Evolutionary conservation across 1,284 basidiomycete genomes (phyloP).

Genomic region (Tausonia pullulans): DNA sequence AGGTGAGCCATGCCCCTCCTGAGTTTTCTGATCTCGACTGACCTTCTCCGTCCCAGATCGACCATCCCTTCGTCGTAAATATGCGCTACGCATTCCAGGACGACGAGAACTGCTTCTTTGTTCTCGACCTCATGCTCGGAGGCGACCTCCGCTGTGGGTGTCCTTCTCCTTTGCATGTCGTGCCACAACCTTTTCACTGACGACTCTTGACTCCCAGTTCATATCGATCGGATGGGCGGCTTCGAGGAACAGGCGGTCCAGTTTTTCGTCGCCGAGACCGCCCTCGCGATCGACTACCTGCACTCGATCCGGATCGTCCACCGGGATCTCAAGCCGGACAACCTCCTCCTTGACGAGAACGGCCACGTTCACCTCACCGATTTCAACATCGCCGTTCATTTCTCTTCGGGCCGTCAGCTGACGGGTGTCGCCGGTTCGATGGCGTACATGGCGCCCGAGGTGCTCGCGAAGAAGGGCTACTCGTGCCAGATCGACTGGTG

Average conservation of each 20-base stretch:
- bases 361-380: conserved; percentile 96
- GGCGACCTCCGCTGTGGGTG: conserved; percentile 80
- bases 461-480: conserved; percentile 59
- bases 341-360: conserved; percentile 79
- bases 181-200: background rate
- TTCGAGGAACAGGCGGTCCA: conserved; percentile 71
- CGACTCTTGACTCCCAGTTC: conserved; percentile 45
- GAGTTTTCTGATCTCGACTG: conserved; percentile 23
- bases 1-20: conserved; percentile 43
- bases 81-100: conserved; percentile 95
- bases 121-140: conserved; percentile 90
- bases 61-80: conserved; percentile 89
- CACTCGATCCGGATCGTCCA: conserved; percentile 88
- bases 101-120: conserved; percentile 96
- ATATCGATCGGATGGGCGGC: conserved; percentile 66
- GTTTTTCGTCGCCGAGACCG: conserved; percentile 84
- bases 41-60: conserved; percentile 49
- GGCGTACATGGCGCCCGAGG: conserved; percentile 97
- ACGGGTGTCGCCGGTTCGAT: conserved; percentile 91
- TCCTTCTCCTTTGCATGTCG: background rate
- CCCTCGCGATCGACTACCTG: conserved; percentile 74
- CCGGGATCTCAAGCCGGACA: conserved; percentile 95
- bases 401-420: conserved; percentile 52
- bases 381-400: conserved; percentile 97
- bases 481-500: conserved; percentile 91